These are phyloP conservation scores for Mucor irregularis DNA, from an alignment of 371 early-diverging fungal species.

Conservation along the genomic window DNA sequence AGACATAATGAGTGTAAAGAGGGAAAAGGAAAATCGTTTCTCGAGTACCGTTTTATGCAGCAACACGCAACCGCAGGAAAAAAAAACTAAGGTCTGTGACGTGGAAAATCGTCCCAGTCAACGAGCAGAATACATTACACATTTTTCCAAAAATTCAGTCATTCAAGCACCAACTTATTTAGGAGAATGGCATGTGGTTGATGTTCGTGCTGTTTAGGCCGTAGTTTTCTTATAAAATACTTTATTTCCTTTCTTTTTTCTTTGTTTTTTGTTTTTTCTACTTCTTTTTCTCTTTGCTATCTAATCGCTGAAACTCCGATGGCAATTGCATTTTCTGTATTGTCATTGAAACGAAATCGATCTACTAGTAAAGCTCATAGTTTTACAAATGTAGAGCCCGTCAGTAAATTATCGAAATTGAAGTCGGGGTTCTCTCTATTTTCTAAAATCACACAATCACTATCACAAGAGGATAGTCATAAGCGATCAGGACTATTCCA, in stretches of 20 bases:
- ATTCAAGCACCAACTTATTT: no score
- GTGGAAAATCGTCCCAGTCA: no score
- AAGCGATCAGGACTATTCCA: conserved; percentile 15
- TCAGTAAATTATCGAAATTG: conserved; percentile 25
- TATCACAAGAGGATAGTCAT: no score
- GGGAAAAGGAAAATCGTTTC: not conserved
- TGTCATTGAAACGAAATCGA: conserved; percentile 28
- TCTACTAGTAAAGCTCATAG: conserved; percentile 23
- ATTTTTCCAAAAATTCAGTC: no score
- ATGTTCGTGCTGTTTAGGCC: conserved; percentile 10
- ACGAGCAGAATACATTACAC: no score
- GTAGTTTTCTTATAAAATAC: not conserved
- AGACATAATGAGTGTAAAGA: conserved; percentile 2
- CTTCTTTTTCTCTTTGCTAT: not conserved
- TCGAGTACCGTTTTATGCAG: no score
- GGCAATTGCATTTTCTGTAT: conserved; percentile 23
- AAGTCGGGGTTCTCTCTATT: conserved; percentile 26
- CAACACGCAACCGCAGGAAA: no score
- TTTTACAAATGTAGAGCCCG: conserved; percentile 1
- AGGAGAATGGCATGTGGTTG: conserved; percentile 3
- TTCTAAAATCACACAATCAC: no score
- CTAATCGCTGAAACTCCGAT: conserved; percentile 1
- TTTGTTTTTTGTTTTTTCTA: conserved; percentile 3
- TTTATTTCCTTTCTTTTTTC: not conserved
- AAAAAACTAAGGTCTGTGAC: no score